Base-by-base conservation (phyloP, 2,329 filamentous ascomycete genomes). In the Claviceps maximensis region DNA sequence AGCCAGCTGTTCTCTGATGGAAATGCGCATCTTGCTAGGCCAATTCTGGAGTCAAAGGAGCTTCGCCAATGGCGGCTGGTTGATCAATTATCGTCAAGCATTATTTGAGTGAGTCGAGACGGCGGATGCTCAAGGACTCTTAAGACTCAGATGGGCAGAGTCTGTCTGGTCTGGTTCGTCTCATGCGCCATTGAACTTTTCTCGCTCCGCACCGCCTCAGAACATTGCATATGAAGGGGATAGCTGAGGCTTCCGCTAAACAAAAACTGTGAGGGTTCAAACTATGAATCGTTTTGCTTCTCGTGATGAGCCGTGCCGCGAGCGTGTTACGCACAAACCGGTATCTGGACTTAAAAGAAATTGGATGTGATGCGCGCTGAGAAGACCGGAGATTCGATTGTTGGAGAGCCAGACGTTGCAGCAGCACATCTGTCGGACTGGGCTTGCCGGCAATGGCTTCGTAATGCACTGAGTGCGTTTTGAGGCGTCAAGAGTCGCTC, bases 1-100 rank as follows among this genome's bases (percentile, higher is more conserved):
- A 59, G 82, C 87, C 61, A 96, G 77, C 78, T 96, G 90, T 71
- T 90, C 84, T 60, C 89, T 80, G 63, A 95, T 95, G 54, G 86
- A 84, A 66, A 95, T 81, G 67, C 89, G 82, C 87, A 95, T 91
- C 33, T 50, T 53, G 50, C n/a, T 21, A 10, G 33, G 19, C 29
- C 53, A 17, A 17, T 29, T 19, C n/a, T 4, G 33, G 42, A 31
- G 17, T 51, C 13, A 44, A 44, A 10, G 8, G 9, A 21, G 23
- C n/a, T 25, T 29, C 27, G 53, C 50, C 53, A 27, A 13, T 21
- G 15, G 27, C 50, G 50, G 41, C 47, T 27, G n/a, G 10, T 17
- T 31, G 33, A 36, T 47, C 31, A 45, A 25, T 40, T 4, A 25
- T 21, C 17, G 40, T 31, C 23, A 42, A 52, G 50, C 50, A 55